phyloP scores from a whole-genome alignment of 306 rosid species.

The Fragaria ananassa region DNA sequence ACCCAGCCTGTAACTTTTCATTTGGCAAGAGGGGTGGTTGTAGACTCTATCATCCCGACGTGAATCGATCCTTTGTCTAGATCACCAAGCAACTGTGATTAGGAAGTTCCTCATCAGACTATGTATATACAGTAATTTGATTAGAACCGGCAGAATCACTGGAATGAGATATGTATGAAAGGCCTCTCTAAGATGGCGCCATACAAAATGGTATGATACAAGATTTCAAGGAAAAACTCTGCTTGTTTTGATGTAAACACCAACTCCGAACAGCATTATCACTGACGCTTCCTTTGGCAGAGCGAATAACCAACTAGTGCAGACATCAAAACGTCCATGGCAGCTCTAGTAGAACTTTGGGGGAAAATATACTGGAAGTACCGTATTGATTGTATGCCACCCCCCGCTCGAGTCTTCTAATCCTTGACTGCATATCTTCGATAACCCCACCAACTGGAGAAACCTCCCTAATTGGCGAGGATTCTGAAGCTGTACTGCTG shows the following conservation, averaged over 20 bases:
- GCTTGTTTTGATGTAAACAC: not conserved
- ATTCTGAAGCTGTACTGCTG: conserved; percentile 73
- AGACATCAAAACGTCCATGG: conserved; percentile 88
- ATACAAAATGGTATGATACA: conserved; percentile 3
- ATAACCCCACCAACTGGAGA: conserved; percentile 67
- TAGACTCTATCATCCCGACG: not conserved
- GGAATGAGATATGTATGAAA: not conserved
- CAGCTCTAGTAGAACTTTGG: not conserved
- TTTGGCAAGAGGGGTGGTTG: not conserved
- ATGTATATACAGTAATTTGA: not conserved
- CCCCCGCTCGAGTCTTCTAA: conserved; percentile 86
- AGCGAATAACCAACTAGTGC: conserved; percentile 94
- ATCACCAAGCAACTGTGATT: not conserved
- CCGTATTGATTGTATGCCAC: conserved; percentile 95
- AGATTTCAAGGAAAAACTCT: not conserved
- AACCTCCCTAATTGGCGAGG: conserved; percentile 63
- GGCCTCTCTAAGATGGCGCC: conserved; percentile 5
- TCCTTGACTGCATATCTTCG: conserved; percentile 95
- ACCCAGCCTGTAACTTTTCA: conserved; percentile 11
- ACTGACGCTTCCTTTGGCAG: conserved; percentile 77
- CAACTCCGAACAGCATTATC: conserved; percentile 17
- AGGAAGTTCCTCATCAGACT: not conserved
- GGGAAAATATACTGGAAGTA: conserved; percentile 18
- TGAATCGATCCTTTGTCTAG: not conserved
- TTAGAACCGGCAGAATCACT: not conserved